A percentile compares a stretch with the other conserved stretches of the same genome.
phyloP scores from a whole-genome alignment of 1,284 basidiomycete genomes.

The Pisolithus thermaeus region DNA sequence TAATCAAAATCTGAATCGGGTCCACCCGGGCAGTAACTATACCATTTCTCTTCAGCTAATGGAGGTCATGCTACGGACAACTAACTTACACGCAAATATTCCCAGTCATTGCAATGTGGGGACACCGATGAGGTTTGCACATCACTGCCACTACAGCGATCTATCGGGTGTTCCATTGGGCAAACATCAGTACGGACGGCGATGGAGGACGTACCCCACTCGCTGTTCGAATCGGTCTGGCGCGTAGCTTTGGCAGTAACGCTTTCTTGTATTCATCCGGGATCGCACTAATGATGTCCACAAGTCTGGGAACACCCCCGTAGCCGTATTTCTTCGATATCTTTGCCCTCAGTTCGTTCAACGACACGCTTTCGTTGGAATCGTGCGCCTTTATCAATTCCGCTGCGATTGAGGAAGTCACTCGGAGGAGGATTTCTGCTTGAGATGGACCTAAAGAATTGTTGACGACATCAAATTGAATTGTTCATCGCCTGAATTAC shows the following conservation, averaged over 20 bases:
- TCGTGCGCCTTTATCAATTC: constrained; percentile 91
- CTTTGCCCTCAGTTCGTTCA: constrained; percentile 84
- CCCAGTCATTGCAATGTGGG: constrained; percentile 99
- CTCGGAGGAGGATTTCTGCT: constrained; percentile 85
- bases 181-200: constrained; percentile 3
- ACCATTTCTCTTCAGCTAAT: constrained; percentile 1
- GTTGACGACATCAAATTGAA: no score
- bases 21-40: constrained; percentile 96
- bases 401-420: constrained; percentile 92
- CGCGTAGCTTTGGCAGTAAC: constrained; percentile 85
- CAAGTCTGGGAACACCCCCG: constrained; percentile 85
- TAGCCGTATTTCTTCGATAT: constrained; percentile 89
- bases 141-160: constrained; percentile 99
- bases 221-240: constrained; percentile 95
- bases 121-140: constrained; percentile 99
- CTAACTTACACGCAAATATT: constrained; percentile 90
- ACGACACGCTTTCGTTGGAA: constrained; percentile 67
- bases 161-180: constrained; percentile 33
- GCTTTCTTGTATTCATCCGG: constrained; percentile 96
- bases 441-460: constrained; percentile 64
- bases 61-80: not conserved
- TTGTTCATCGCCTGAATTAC: no score
- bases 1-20: constrained; percentile 99
- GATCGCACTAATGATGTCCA: constrained; percentile 98
- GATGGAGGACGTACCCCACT: constrained; percentile 68